A percentile compares a stretch with the other conserved stretches of the same genome.
Evolutionary conservation across 495 filamentous ascomycete species (phyloP).

Genomic region (Xylaria longipes): DNA sequence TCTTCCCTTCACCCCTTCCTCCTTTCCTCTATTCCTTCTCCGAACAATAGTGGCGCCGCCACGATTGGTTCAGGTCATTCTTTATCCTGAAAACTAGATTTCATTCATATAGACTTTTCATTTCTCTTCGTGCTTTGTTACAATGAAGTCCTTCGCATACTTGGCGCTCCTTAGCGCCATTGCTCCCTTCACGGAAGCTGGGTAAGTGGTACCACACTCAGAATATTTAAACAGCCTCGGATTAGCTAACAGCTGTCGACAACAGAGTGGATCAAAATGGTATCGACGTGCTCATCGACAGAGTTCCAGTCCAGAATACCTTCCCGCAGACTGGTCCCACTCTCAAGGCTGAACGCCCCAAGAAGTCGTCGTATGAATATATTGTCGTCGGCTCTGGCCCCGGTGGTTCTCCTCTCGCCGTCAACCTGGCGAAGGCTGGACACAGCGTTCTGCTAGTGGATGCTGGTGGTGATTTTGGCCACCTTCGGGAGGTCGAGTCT

Average conservation of each 20-base stretch:
- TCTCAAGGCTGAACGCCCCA: slow-evolving; percentile 12
- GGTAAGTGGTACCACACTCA: slow-evolving; percentile 3
- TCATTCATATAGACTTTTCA: slow-evolving; percentile 18
- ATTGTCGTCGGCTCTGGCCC: slow-evolving; percentile 69
- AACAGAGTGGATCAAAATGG: slow-evolving; percentile 24
- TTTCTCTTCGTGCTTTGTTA: slow-evolving; percentile 6
- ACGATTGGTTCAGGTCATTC: slow-evolving; percentile 15
- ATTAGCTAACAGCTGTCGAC: neutral
- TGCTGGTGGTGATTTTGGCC: slow-evolving; percentile 35
- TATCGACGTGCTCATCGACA: slow-evolving; percentile 22
- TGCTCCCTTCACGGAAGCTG: slow-evolving; percentile 22
- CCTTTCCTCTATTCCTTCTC: slow-evolving; percentile 1
- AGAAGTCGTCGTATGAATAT: slow-evolving; percentile 61
- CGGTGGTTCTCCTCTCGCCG: slow-evolving; percentile 66
- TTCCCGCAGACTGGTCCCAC: slow-evolving; percentile 28
- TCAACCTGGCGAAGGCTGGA: slow-evolving; percentile 63
- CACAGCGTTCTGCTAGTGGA: slow-evolving; percentile 48
- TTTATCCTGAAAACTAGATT: slow-evolving; percentile 3
- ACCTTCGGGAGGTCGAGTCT: slow-evolving; percentile 34
- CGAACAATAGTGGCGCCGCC: slow-evolving; percentile 14
- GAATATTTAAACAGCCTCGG: neutral
- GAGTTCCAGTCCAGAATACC: slow-evolving; percentile 16
- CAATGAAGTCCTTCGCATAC: slow-evolving; percentile 27
- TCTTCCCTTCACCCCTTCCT: slow-evolving; percentile 15
- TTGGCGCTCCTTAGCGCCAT: slow-evolving; percentile 27